Evolutionary conservation across 805 yeast species (phyloP).

Genomic region (Candida caryicola): DNA sequence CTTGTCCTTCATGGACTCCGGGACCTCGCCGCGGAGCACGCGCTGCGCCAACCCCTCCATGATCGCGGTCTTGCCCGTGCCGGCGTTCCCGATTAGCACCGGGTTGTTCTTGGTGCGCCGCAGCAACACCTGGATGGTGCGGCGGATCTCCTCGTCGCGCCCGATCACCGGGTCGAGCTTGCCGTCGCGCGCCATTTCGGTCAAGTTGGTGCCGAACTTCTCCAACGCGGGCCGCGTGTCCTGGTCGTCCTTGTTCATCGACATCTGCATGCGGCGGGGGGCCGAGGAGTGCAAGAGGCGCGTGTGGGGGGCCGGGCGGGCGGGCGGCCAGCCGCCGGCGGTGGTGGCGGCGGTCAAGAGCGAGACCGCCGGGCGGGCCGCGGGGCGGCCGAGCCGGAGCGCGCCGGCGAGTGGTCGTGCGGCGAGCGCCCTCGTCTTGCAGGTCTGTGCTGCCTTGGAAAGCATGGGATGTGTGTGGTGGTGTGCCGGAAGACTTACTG

Average conservation of each 20-base stretch:
- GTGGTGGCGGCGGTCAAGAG: too few species aligned
- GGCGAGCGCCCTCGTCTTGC: too few species aligned
- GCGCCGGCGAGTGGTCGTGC: too few species aligned
- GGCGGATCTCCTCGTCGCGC: conserved; percentile 88
- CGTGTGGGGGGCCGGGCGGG: too few species aligned
- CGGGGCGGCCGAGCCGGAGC: too few species aligned
- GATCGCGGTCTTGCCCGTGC: conserved; percentile 96
- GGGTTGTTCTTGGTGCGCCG: conserved; percentile 95
- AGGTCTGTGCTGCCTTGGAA: too few species aligned
- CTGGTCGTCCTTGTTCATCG: conserved; percentile 39
- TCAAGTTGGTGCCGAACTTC: conserved; percentile 80
- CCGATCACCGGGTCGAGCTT: conserved; percentile 96
- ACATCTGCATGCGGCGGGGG: conserved; percentile 33
- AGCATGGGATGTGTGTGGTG: too few species aligned
- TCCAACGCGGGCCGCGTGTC: conserved; percentile 73
- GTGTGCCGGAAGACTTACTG: too few species aligned
- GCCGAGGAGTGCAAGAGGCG: conserved; percentile 18
- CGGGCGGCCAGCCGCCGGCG: too few species aligned
- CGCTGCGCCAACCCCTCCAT: conserved; percentile 97
- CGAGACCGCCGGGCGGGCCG: too few species aligned
- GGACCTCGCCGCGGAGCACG: conserved; percentile 87
- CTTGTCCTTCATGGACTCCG: conserved; percentile 88
- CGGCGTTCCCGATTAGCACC: conserved; percentile 91
- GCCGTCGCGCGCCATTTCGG: conserved; percentile 83
- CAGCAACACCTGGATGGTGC: conserved; percentile 89